A percentile compares a stretch with the other conserved stretches of the same genome.
Conservation (phyloP, 2,329 filamentous ascomycete genomes). For the Beauveria medogensis region DNA sequence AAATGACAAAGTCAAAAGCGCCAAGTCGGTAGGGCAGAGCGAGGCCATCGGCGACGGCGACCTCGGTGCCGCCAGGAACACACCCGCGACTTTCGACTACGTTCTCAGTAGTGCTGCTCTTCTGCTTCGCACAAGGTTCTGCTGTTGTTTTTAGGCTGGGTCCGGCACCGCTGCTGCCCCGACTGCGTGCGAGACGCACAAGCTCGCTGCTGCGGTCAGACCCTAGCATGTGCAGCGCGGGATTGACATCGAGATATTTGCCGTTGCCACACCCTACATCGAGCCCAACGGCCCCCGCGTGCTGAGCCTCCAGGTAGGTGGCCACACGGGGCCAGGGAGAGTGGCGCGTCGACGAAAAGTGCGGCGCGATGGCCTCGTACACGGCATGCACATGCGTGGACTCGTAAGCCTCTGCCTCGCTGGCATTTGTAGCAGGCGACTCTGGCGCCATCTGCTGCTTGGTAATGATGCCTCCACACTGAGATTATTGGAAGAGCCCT, state of each 20-base stretch:
- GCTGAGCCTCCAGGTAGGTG: constrained; percentile 59
- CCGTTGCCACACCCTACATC: constrained; percentile 96
- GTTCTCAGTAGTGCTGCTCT: background rate
- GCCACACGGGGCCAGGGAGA: constrained; percentile 91
- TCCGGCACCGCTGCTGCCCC: constrained; percentile 11
- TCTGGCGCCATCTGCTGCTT: background rate
- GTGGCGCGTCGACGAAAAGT: constrained; percentile 73
- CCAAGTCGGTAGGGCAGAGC: constrained; percentile 64
- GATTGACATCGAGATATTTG: constrained; percentile 82
- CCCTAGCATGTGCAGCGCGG: constrained; percentile 67
- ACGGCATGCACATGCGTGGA: constrained; percentile 81
- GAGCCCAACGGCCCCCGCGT: constrained; percentile 68
- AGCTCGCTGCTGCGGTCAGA: constrained; percentile 68
- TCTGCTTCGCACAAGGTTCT: background rate
- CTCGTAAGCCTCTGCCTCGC: constrained; percentile 60
- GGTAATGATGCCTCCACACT: background rate
- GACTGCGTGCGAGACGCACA: constrained; percentile 38
- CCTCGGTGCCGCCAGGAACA: constrained; percentile 44
- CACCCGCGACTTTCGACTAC: background rate
- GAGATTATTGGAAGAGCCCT: background rate
- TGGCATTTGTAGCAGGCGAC: background rate
- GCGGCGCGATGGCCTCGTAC: constrained; percentile 78
- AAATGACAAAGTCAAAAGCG: constrained; percentile 74
- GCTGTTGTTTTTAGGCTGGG: background rate
- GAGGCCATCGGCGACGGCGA: constrained; percentile 74